Conservation (phyloP, 371 early-diverging fungal genomes). For the Lichtheimia hyalospora region DNA sequence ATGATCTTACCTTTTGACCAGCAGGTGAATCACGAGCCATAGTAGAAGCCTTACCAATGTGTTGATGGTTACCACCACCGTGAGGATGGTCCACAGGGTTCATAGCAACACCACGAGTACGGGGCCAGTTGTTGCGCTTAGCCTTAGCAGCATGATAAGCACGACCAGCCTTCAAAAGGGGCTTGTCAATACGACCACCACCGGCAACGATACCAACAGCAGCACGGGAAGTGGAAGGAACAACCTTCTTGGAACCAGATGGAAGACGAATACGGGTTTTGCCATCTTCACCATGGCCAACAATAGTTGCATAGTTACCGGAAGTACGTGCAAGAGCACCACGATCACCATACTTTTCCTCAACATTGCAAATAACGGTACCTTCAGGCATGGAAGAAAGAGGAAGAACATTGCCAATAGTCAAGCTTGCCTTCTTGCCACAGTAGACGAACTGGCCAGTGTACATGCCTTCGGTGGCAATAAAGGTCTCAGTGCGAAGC, state of each 20-base stretch:
- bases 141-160: conserved; percentile 98
- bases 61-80: conserved; percentile 93
- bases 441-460: conserved; percentile 99
- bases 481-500: conserved; percentile 90
- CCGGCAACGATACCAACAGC: conserved; percentile 99
- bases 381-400: conserved; percentile 98
- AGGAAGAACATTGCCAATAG: conserved; percentile 96
- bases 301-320: conserved; percentile 98
- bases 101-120: conserved; percentile 99
- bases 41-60: conserved; percentile 99
- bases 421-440: conserved; percentile 97
- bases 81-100: conserved; percentile 94
- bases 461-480: conserved; percentile 99
- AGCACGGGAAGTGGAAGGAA: conserved; percentile 92
- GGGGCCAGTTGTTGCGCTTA: conserved; percentile 99
- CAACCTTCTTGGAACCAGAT: conserved; percentile 97
- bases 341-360: conserved; percentile 97
- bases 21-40: conserved; percentile 94
- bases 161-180: conserved; percentile 99
- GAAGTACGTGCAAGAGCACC: conserved; percentile 97
- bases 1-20: conserved; percentile 81
- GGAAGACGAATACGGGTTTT: conserved; percentile 96
- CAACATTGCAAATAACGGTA: conserved; percentile 98
- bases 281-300: conserved; percentile 99
- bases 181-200: conserved; percentile 99